Base-by-base conservation (phyloP, 345 rosid species). In the Laguncularia racemosa region DNA sequence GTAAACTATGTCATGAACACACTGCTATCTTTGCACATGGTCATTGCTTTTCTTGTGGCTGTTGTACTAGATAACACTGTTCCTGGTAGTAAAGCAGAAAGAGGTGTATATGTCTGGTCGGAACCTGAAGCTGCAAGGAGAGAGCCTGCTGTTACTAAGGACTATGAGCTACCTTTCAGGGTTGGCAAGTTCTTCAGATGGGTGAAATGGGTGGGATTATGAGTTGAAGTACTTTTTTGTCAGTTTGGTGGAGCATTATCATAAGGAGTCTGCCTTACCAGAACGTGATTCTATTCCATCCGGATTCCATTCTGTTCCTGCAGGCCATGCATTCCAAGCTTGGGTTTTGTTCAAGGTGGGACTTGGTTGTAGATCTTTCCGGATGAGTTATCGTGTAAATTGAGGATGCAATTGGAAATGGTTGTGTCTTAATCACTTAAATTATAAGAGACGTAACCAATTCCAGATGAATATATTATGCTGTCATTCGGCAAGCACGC, bases 201-300 rank as follows among this genome's bases (percentile, higher is more conserved):
- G 97, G 95, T 93, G 46, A 93, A 85, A 54, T 89, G 99, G 99
- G 97, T 89, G 13, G 99, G 99, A 57, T 72, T 93, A 52, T 89
- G 81, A 89, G 43, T 26, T 26, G 16, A 21, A 10, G 23, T 7
- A 43, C 15, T 46, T 13, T 40, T 46, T 16, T 56, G 55, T 28
- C 20, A 6, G 19, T 16, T 52, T 67, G 54, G 44, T 58, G 26
- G 55, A 40, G 58, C 46, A 17, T 21, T 33, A 20, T 55, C 12
- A 4, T 12, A 16, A 16, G 0, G n/a, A 33, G 46, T 13, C 44
- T 33, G 40, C 40, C 7, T 33, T 1, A 33, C 40, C 40, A 33
- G 11, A 33, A 33, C 40, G 40, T 33, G 40, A 33, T 33, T 33
- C 40, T 33, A 33, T 33, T 33, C 40, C 5, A 9, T 33, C 7